Percentiles rank a stretch among this genome's conserved stretches.
These are phyloP conservation scores for Malassezia dermatis DNA, from an alignment of 1,284 basidiomycete species.

Conservation along the genomic window DNA sequence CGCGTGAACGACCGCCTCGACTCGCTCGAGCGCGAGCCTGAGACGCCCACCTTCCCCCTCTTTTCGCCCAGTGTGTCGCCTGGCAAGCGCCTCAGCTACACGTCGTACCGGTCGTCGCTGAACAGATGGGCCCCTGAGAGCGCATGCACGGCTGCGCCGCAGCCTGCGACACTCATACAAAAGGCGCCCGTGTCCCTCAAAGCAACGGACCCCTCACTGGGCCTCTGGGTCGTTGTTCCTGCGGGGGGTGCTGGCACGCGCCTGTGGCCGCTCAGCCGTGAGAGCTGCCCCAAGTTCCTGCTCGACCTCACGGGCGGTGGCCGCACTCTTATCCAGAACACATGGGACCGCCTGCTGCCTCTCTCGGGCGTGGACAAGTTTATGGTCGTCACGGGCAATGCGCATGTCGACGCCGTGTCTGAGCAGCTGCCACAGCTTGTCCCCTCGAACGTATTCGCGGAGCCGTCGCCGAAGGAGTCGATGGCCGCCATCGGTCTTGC, in stretches of 20 bases:
- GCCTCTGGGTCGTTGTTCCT: constrained; percentile 44
- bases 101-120: constrained; percentile 22
- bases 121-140: constrained; percentile 7
- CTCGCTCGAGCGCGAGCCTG: constrained; percentile 4
- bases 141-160: constrained; percentile 9
- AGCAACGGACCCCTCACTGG: constrained; percentile 37
- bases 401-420: constrained; percentile 32
- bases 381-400: constrained; percentile 42
- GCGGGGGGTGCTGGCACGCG: constrained; percentile 45
- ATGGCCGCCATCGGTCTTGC: constrained; percentile 47
- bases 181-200: constrained; percentile 17
- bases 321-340: constrained; percentile 37
- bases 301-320: constrained; percentile 42
- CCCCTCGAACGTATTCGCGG: constrained; percentile 34
- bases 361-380: constrained; percentile 30
- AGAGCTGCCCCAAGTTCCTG: constrained; percentile 43
- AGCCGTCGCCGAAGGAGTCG: constrained; percentile 43
- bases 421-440: constrained; percentile 35
- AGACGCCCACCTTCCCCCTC: constrained; percentile 3
- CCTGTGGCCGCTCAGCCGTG: constrained; percentile 43
- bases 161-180: constrained; percentile 8
- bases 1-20: constrained; percentile 16
- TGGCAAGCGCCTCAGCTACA: constrained; percentile 18
- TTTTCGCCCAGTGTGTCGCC: constrained; percentile 24
- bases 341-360: constrained; percentile 41